These are phyloP conservation scores for Diaporthe ampelina DNA, from an alignment of 2,329 filamentous ascomycete species.

Conservation along the genomic window DNA sequence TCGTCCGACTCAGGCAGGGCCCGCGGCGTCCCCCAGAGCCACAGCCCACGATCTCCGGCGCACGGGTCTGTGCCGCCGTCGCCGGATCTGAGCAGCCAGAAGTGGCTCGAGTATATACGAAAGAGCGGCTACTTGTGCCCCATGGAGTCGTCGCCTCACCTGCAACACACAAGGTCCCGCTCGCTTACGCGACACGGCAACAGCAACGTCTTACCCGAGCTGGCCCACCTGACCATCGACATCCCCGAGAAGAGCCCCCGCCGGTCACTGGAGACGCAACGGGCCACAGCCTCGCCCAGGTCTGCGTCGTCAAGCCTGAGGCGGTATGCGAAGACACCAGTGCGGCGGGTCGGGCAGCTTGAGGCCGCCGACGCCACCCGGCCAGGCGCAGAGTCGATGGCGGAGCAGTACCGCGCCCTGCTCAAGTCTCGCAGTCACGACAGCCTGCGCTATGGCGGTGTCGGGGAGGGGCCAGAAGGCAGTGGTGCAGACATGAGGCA, in stretches of 20 bases:
- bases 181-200: constrained; percentile 20
- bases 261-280: constrained; percentile 42
- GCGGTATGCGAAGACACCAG: constrained; percentile 66
- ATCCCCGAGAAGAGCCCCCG: constrained; percentile 43
- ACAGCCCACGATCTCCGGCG: constrained; percentile 24
- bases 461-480: neutral
- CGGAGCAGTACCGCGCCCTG: constrained; percentile 64
- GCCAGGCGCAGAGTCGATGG: constrained; percentile 62
- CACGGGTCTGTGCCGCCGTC: constrained; percentile 44
- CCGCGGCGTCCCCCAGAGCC: constrained; percentile 32
- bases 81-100: constrained; percentile 52
- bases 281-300: constrained; percentile 44
- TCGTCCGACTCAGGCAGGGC: constrained; percentile 41
- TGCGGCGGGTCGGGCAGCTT: constrained; percentile 63
- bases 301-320: constrained; percentile 52
- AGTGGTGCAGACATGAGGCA: constrained; percentile 34
- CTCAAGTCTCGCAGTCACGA: constrained; percentile 55
- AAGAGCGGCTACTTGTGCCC: constrained; percentile 46
- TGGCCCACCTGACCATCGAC: constrained; percentile 53
- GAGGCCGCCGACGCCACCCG: constrained; percentile 53
- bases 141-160: constrained; percentile 42
- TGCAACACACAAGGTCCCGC: constrained; percentile 33
- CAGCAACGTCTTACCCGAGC: constrained; percentile 50
- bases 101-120: constrained; percentile 51
- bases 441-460: neutral